Evolutionary conservation across 139 green algal species (phyloP).

Genomic region (Tetradesmus lagerheimii): DNA sequence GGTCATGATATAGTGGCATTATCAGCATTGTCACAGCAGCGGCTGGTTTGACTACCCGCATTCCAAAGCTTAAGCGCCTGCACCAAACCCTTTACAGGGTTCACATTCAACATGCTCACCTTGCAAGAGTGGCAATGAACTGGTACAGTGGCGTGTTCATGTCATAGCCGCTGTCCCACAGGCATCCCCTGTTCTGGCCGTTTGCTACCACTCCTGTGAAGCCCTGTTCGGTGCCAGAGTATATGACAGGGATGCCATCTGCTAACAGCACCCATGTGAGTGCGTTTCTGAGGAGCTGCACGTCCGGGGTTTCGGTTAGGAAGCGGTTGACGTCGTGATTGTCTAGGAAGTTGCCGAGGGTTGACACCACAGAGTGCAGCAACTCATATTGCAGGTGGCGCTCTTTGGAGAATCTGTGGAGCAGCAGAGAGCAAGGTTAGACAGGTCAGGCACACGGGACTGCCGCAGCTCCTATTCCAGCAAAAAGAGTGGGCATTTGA

Average conservation of each 20-base stretch:
- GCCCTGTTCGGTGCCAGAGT: slow-evolving; percentile 7
- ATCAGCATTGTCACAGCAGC: too few species aligned
- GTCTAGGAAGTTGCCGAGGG: slow-evolving; percentile 34
- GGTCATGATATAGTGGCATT: too few species aligned
- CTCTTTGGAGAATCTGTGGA: neutral
- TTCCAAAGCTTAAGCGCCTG: too few species aligned
- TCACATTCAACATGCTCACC: too few species aligned
- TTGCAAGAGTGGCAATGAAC: neutral
- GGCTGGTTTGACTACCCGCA: too few species aligned
- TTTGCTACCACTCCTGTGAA: neutral
- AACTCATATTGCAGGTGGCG: neutral
- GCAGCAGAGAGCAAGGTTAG: too few species aligned
- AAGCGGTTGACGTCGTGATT: slow-evolving; percentile 36
- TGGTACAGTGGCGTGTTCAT: neutral
- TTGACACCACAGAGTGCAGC: neutral
- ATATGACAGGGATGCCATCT: slow-evolving; percentile 27
- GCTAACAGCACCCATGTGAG: slow-evolving; percentile 22
- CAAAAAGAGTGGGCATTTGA: too few species aligned
- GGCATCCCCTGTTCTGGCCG: neutral
- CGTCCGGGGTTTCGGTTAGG: neutral
- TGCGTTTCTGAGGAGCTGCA: slow-evolving; percentile 22
- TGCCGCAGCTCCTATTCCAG: too few species aligned
- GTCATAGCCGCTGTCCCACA: slow-evolving; percentile 10
- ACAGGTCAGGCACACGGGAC: too few species aligned
- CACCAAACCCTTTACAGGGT: too few species aligned